A percentile compares a stretch with the other conserved stretches of the same genome.
Conservation (phyloP, 371 early-diverging fungal species). For the Mortierella sp. region DNA sequence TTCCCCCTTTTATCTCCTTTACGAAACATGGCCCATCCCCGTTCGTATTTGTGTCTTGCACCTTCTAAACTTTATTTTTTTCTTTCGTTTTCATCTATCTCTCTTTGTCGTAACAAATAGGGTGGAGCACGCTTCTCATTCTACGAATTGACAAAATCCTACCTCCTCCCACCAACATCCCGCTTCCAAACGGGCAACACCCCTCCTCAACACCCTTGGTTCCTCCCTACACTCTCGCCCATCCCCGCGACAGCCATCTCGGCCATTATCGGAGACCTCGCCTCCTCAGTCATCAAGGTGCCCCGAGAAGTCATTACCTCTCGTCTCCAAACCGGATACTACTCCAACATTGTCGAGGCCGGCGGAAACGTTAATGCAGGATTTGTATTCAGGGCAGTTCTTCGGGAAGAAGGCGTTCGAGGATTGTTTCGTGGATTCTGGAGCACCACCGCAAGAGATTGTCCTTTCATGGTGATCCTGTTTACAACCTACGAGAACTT, state of each 20-base stretch:
- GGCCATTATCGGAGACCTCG: constrained; percentile 83
- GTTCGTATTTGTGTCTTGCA: not conserved
- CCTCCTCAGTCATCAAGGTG: constrained; percentile 85
- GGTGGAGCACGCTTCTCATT: constrained; percentile 84
- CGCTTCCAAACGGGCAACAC: constrained; percentile 49
- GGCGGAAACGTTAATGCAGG: constrained; percentile 61
- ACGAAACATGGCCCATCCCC: constrained; percentile 9
- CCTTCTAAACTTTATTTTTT: constrained; percentile 4
- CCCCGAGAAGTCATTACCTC: constrained; percentile 91
- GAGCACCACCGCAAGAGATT: constrained; percentile 83
- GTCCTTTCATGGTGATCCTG: constrained; percentile 89
- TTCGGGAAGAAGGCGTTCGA: constrained; percentile 74
- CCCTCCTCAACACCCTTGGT: constrained; percentile 50
- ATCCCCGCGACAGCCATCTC: constrained; percentile 80
- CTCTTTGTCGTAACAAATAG: constrained; percentile 38
- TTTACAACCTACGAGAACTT: constrained; percentile 87
- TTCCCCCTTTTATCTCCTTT: not conserved
- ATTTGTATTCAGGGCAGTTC: constrained; percentile 69
- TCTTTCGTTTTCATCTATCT: not conserved
- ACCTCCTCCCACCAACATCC: constrained; percentile 64
- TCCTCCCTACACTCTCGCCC: constrained; percentile 59
- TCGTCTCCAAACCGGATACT: constrained; percentile 80
- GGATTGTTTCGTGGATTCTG: constrained; percentile 87
- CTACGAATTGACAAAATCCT: constrained; percentile 82
- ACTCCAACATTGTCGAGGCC: constrained; percentile 52